Conservation (phyloP, 202 grass and related monocot genomes). For the Brachypodium distachyon region DNA sequence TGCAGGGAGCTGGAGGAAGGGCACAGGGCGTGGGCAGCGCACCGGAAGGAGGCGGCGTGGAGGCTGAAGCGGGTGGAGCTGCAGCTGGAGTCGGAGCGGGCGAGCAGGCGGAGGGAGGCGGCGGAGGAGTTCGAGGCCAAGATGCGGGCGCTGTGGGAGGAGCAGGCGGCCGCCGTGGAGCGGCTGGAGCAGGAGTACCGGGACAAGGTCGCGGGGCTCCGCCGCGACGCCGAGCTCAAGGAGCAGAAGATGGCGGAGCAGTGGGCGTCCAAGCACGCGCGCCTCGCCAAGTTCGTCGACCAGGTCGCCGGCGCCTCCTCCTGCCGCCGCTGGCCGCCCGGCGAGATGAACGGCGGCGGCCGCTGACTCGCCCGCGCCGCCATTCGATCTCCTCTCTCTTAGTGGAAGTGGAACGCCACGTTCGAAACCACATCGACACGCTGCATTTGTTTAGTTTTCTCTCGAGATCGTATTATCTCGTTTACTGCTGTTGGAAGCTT, state of each 20-base stretch:
- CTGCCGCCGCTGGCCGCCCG: constrained; percentile 26
- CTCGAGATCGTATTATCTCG: too few relatives aligned
- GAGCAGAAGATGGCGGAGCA: constrained; percentile 93
- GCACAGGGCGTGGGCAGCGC: constrained; percentile 65
- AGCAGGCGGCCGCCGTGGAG: constrained; percentile 63
- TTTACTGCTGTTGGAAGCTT: constrained; percentile 9
- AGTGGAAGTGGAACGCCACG: neutral
- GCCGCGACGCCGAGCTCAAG: constrained; percentile 75
- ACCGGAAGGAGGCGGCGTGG: constrained; percentile 85
- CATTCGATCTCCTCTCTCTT: neutral
- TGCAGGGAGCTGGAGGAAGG: constrained; percentile 81
- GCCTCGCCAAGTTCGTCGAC: constrained; percentile 67
- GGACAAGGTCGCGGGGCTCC: constrained; percentile 62
- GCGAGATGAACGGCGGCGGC: constrained; percentile 36
- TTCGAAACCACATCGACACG: neutral
- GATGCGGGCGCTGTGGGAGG: constrained; percentile 50
- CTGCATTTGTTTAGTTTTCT: neutral
- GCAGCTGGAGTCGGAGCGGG: constrained; percentile 81
- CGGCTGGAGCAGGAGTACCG: constrained; percentile 68
- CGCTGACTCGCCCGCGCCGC: neutral
- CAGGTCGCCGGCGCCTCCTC: constrained; percentile 39
- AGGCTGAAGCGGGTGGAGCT: constrained; percentile 78
- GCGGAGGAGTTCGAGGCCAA: constrained; percentile 75
- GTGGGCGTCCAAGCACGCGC: constrained; percentile 81
- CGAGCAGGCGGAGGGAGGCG: constrained; percentile 58